Evolutionary conservation across 2,329 filamentous ascomycete species (phyloP), one percentile per base, ranked within the genome.

Genomic region (Aspergillus chevalieri): DNA sequence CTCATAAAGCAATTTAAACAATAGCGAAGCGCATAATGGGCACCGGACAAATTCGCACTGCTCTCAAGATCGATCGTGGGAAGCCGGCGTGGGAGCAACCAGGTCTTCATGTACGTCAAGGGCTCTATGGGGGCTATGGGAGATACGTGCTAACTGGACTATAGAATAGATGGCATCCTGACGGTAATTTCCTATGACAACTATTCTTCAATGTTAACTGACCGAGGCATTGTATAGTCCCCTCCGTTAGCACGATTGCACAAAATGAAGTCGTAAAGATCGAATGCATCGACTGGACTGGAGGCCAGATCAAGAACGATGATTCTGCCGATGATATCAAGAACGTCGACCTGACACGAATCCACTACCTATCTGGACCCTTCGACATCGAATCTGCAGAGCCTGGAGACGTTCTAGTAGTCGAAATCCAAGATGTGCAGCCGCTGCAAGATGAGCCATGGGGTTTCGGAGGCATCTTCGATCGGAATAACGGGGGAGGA

Each of bases 341-440:
- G 53, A 84, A 93, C 56, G 86, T 94, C 46, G 90, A 95, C 64
- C 75, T 96, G 3, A 94, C 87, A 19, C 79, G 81, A 50, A 80
- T 94, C 43, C 91, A 96, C 69, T 95, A 95, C 66, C 80, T 96
- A 4, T 91, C 86, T 0, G 91, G 91, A 0, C 91, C 91, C 0
- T 95, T 95, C 57, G 87, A 95, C 47, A 80, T 96, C 49, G 86
- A 91, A 63, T 84, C 82, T 1, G 89, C 89, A 1, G 82, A 91
- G 67, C 89, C 90, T 0, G 91, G 91, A 0, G 91, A 95, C 64
- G 76, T 95, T 1, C 77, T 95, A 0, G 73, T 94, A 0, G 87
- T 95, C 6, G 89, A 95, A 66, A 95, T 95, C 56, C 89, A 92
- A 68, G 91, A 96, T 62, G 88, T 95, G 0, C 89, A 96, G 72